Base-by-base conservation (phyloP, 306 rosid species). In the Rosa chinensis region DNA sequence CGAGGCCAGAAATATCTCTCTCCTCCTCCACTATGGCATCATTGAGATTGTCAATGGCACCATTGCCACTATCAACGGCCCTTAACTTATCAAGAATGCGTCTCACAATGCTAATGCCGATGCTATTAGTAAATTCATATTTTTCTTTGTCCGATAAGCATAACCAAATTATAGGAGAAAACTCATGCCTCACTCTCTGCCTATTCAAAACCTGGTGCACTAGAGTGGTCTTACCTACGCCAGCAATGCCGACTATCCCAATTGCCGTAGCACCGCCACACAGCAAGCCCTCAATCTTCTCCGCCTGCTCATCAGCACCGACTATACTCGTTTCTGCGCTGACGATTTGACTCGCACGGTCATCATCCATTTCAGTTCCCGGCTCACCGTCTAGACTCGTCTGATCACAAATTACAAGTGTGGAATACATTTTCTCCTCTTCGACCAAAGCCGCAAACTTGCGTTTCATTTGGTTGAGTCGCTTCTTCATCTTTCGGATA, bases 161-260 rank as follows among this genome's bases (percentile, higher is more conserved):
- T 72, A 55, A 67, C 78, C 74, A 76, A 56, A 76, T 44, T 4
- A 55, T 40, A 0, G 69, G 68, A 9, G 13, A 0, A 71, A 66
- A 74, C 43, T 18, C 2, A 0, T 20, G 6, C 3, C 1, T 1
- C 12, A 68, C 63, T 0, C 20, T 44, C 42, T 20, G 18, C 21
- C 13, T 43, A 6, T 5, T 28, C 49, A 80, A 53, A 35, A 74
- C 50, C 70, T 66, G 56, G 0, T 9, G 48, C 18, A 74, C 61
- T 5, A 80, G 70, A 1, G 70, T 44, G 0, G 79, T 70, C 58
- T 81, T 81, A 23, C 84, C 74, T 3, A 52, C 23, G 18, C 81
- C 74, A 10, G 77, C 67, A 42, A 70, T 70, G 3, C 84, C 84
- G 16, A 40, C n/a, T 59, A 81, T 21, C 68, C 84, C 84, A 6